Conservation (phyloP, 1,284 basidiomycete genomes). For the Sphagnurus paluster region DNA sequence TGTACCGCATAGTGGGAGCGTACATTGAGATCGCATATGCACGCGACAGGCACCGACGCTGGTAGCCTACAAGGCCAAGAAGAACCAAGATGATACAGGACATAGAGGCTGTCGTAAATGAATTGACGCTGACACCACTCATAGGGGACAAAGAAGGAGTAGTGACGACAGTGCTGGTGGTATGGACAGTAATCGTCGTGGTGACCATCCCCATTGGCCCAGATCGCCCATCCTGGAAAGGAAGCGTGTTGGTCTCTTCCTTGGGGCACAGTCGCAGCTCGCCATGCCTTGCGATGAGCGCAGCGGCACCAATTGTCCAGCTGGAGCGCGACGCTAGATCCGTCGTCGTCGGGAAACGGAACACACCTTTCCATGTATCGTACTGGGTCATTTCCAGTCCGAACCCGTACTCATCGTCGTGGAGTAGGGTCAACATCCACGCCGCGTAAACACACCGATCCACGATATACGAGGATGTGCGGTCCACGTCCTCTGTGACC, state of each 20-base stretch:
- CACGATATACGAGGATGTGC: background rate
- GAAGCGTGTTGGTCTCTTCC: background rate
- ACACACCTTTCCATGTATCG: slow-evolving; percentile 13
- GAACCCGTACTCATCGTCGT: slow-evolving; percentile 16
- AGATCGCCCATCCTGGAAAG: background rate
- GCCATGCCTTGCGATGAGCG: slow-evolving; percentile 12
- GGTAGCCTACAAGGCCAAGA: slow-evolving; percentile 6
- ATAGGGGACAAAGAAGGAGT: background rate
- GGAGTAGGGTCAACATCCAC: slow-evolving; percentile 10
- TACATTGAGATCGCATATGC: background rate
- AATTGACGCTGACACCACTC: background rate
- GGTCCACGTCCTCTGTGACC: slow-evolving; percentile 2
- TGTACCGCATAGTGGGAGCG: background rate
- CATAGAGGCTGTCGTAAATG: background rate
- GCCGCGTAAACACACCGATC: slow-evolving; percentile 10
- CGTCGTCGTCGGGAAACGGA: slow-evolving; percentile 12
- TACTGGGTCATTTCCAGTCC: slow-evolving; percentile 17
- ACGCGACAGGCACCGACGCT: slow-evolving; percentile 4
- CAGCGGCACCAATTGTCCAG: slow-evolving; percentile 14
- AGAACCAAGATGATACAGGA: slow-evolving; percentile 4
- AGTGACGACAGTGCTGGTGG: background rate
- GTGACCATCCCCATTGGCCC: too few species aligned
- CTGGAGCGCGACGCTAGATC: slow-evolving; percentile 12
- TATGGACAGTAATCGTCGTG: background rate
- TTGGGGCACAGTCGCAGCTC: slow-evolving; percentile 9